Base-by-base conservation (phyloP, 306 rosid species). In the Vicia villosa region DNA sequence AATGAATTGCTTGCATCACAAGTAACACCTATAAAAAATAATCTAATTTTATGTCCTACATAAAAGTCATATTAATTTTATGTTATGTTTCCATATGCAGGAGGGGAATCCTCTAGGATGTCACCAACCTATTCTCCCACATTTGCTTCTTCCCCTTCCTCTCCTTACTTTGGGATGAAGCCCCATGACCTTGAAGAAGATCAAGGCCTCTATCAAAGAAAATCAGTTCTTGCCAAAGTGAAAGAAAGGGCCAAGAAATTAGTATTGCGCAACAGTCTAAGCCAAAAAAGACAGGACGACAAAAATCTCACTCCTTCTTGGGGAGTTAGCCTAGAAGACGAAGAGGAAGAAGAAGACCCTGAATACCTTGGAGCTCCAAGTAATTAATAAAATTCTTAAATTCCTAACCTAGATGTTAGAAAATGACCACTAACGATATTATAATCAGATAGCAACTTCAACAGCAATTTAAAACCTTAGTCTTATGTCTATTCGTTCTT, bases 331-430 rank as follows among this genome's bases (percentile, higher is more conserved):
- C 69, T 79, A 60, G 86, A 87, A 1, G 88, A 84, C 0, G 76
- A 72, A 0, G 80, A 77, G 0, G 86, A 57, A 26, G 79, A 81
- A 19, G 68, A 19, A 20, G 80, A 83, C 51, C 81, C 92, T 19
- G 98, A 94, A 66, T 87, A 86, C 80, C 89, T 88, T 10, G 98
- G 96, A 78, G 96, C 98, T 47, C 97, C 98, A 55, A 94, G 97
- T 90, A 90, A 83, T 66, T 46, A 34, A 24, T 11, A 56, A 10
- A 24, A 30, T 32, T 24, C 26, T 6, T 26, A 24, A 24, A 55
- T 11, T 24, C 4, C 2, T 24, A 24, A 0, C 20, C 2, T 2
- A 28, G 14, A 26, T 26, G 26, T 56, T 26, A 14, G 4, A 26
- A 24, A 26, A 26, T 3, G 0, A 5, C 12, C 8, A 8, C 32